Conservation (phyloP, 2,329 filamentous ascomycete species). For the Samsoniella hepiali region DNA sequence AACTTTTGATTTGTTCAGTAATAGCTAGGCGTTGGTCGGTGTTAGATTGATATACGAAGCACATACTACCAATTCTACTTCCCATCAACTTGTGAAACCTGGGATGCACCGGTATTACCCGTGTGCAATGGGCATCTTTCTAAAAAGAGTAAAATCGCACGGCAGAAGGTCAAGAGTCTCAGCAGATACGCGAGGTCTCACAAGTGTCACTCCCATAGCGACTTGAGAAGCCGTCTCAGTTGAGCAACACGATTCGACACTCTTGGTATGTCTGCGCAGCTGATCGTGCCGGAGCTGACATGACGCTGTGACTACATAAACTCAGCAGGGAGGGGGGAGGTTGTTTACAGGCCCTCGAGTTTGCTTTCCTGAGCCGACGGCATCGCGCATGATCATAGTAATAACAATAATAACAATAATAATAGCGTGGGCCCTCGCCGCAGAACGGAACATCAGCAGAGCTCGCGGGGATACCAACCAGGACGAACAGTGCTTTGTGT, state of each 20-base stretch:
- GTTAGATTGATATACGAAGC: neutral
- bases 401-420: neutral
- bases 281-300: neutral
- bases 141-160: neutral
- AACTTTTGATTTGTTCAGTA: neutral
- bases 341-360: neutral
- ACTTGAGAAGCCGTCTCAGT: neutral
- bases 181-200: slow-evolving; percentile 6
- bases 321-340: neutral
- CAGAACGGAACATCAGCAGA: neutral
- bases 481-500: neutral
- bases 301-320: neutral
- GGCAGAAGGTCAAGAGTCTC: neutral
- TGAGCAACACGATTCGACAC: neutral
- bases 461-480: neutral
- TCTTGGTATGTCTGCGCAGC: neutral
- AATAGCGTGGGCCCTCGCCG: neutral
- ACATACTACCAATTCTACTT: neutral
- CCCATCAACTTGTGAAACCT: neutral
- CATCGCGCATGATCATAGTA: neutral
- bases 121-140: neutral
- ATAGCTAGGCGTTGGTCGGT: slow-evolving; percentile 18
- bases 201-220: neutral
- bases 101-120: neutral
- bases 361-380: neutral